phyloP scores from a whole-genome alignment of 2,329 filamentous ascomycete species.

The Emmonsiellopsis sp. region DNA sequence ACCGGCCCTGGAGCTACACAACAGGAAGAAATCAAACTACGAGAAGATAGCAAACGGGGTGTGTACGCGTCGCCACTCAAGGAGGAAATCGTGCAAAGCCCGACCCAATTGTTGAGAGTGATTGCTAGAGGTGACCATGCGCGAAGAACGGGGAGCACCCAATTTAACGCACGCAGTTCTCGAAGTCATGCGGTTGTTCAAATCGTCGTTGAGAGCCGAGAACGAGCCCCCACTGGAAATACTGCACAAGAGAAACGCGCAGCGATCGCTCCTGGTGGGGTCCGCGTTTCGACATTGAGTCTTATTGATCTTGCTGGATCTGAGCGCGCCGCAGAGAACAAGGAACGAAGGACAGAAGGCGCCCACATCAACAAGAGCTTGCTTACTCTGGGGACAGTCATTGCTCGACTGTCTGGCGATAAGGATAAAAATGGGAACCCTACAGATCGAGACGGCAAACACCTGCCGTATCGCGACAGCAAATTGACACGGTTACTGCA shows the following conservation, averaged over 20 bases:
- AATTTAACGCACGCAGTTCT: conserved; percentile 94
- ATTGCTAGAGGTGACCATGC: conserved; percentile 92
- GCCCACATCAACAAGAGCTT: conserved; percentile 98
- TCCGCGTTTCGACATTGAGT: conserved; percentile 88
- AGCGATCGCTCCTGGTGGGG: conserved; percentile 70
- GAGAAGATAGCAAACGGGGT: conserved; percentile 90
- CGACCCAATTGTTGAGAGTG: conserved; percentile 85
- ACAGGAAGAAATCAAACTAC: conserved; percentile 92
- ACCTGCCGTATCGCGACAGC: conserved; percentile 93
- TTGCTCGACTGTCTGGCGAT: conserved; percentile 79
- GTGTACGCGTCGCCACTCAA: conserved; percentile 95
- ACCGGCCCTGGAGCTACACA: conserved; percentile 42
- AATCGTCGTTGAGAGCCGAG: conserved; percentile 94
- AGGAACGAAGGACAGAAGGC: conserved; percentile 87
- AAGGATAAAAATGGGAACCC: conserved; percentile 72
- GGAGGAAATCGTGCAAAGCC: conserved; percentile 97
- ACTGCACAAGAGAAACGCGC: conserved; percentile 54
- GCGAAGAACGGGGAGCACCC: conserved; percentile 82
- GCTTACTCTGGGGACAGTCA: conserved; percentile 89
- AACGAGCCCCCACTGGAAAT: conserved; percentile 57
- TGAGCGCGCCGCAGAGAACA: conserved; percentile 89
- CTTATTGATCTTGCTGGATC: conserved; percentile 95
- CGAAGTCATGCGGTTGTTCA: conserved; percentile 97
- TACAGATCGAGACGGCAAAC: conserved; percentile 75
- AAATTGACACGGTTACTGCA: conserved; percentile 91